Percentiles rank a stretch among this genome's conserved stretches.
Evolutionary conservation across 2,329 filamentous ascomycete species (phyloP).

Genomic region (Alternaria sp.): DNA sequence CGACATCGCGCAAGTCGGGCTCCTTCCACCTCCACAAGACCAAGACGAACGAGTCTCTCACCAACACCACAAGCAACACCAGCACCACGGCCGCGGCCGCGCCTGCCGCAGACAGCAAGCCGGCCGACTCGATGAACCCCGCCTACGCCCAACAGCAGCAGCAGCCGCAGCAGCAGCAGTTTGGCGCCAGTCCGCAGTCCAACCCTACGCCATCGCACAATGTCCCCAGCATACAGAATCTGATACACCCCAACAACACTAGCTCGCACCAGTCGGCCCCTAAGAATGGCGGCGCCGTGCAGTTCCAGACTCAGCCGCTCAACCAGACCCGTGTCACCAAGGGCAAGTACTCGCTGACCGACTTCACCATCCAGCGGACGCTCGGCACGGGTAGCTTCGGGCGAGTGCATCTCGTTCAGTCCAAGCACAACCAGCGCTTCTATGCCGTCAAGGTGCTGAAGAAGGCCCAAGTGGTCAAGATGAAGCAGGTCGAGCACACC

Average conservation of each 20-base stretch:
- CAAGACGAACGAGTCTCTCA: constrained; percentile 41
- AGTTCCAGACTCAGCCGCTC: constrained; percentile 47
- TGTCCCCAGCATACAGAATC: constrained; percentile 81
- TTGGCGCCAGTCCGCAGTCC: constrained; percentile 40
- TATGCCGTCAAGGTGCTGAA: constrained; percentile 99
- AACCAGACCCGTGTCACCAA: constrained; percentile 75
- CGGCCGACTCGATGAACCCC: constrained; percentile 53
- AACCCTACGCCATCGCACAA: constrained; percentile 64
- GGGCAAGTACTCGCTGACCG: constrained; percentile 92
- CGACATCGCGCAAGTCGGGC: constrained; percentile 44
- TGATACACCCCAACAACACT: constrained; percentile 71
- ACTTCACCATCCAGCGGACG: constrained; percentile 90
- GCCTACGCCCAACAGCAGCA: constrained; percentile 34
- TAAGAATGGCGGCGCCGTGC: constrained; percentile 49
- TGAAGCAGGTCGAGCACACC: constrained; percentile 99
- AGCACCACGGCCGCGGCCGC: constrained; percentile 19
- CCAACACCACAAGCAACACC: constrained; percentile 16
- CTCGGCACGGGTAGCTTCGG: constrained; percentile 97
- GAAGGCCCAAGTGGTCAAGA: constrained; percentile 98
- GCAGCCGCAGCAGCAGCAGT: constrained; percentile 29
- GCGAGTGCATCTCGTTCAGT: constrained; percentile 94
- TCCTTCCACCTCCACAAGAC: constrained; percentile 41
- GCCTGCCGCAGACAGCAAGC: constrained; percentile 39
- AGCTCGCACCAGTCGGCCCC: constrained; percentile 30
- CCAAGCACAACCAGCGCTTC: constrained; percentile 96